Evolutionary conservation across 2,329 filamentous ascomycete species (phyloP).

Genomic region (Fusarium tjaetaba): DNA sequence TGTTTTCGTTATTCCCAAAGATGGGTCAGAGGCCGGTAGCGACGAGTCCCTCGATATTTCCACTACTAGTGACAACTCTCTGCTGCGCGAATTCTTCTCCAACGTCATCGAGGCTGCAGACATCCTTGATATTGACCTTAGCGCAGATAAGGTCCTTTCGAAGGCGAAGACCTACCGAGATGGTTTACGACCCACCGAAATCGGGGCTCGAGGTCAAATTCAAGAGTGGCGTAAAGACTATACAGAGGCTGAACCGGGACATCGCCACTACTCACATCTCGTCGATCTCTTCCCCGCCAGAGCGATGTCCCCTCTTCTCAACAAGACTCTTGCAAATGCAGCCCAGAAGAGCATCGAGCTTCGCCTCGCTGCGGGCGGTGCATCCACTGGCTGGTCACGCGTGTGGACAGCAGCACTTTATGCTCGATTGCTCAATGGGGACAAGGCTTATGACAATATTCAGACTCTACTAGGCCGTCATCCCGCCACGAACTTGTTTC

Average conservation of each 20-base stretch:
- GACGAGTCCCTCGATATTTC: background rate
- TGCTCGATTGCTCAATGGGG: background rate
- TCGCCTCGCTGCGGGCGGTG: background rate
- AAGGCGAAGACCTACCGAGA: background rate
- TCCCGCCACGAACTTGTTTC: background rate
- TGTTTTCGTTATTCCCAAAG: background rate
- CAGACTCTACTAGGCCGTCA: background rate
- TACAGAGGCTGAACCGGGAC: fast-evolving
- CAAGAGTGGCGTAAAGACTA: background rate
- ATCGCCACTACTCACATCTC: background rate
- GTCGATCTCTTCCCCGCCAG: background rate
- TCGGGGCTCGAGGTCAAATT: background rate
- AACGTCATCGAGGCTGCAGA: background rate
- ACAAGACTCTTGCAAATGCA: background rate
- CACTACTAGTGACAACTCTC: background rate
- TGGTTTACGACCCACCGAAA: background rate
- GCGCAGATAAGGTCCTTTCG: background rate
- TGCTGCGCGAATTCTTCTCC: background rate
- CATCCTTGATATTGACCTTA: fast-evolving
- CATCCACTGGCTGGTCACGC: background rate
- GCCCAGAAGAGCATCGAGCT: background rate
- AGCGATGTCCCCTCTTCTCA: background rate
- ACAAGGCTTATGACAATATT: background rate
- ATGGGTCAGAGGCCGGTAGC: background rate
- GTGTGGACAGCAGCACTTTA: background rate